These are phyloP conservation scores for Pichia manshurica DNA, from an alignment of 805 yeast genomes.

Conservation along the genomic window DNA sequence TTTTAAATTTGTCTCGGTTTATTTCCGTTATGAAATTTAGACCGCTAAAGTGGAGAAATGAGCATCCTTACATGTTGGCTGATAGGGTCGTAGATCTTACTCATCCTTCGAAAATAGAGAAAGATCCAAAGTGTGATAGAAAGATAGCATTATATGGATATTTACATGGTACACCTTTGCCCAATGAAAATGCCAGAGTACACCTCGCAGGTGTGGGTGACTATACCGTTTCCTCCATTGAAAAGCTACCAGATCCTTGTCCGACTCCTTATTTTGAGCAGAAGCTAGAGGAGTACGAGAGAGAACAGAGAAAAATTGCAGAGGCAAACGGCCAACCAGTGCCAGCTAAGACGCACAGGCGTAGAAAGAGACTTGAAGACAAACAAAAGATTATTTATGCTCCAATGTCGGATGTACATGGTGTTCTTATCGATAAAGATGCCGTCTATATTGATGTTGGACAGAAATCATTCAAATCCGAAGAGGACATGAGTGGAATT, in stretches of 20 bases:
- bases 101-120: slow-evolving; percentile 76
- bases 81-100: slow-evolving; percentile 90
- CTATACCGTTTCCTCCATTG: slow-evolving; percentile 64
- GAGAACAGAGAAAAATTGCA: slow-evolving; percentile 66
- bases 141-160: slow-evolving; percentile 91
- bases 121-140: slow-evolving; percentile 79
- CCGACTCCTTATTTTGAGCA: slow-evolving; percentile 95
- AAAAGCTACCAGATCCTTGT: slow-evolving; percentile 95
- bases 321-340: slow-evolving; percentile 51
- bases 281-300: slow-evolving; percentile 70
- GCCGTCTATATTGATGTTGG: slow-evolving; percentile 93
- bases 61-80: slow-evolving; percentile 89
- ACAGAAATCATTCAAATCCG: slow-evolving; percentile 24
- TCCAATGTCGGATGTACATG: slow-evolving; percentile 99
- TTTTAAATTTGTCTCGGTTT: slow-evolving; percentile 83
- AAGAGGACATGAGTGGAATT: slow-evolving; percentile 35
- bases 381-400: slow-evolving; percentile 93
- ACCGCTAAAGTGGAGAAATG: slow-evolving; percentile 99
- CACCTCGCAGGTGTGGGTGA: slow-evolving; percentile 98
- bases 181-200: slow-evolving; percentile 61
- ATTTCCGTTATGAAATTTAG: slow-evolving; percentile 96
- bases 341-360: slow-evolving; percentile 41
- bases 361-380: slow-evolving; percentile 90
- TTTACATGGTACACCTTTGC: slow-evolving; percentile 86
- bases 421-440: slow-evolving; percentile 93